A percentile compares a stretch with the other conserved stretches of the same genome.
Conservation (phyloP, 768 basidiomycete species). For the Lactifluus echinatus region DNA sequence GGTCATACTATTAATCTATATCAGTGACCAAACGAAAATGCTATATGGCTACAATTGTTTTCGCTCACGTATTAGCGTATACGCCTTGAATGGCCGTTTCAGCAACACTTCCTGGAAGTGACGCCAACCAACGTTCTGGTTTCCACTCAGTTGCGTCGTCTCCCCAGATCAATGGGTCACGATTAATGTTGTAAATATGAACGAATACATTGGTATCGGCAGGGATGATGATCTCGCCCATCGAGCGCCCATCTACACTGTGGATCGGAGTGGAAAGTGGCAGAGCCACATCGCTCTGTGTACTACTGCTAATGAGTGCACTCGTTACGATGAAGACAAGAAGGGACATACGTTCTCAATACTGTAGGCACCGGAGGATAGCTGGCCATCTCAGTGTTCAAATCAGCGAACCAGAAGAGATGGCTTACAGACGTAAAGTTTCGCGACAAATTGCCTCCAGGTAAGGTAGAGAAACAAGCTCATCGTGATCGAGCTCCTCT, state of each 20-base stretch:
- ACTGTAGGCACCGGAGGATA: not conserved
- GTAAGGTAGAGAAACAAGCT: not conserved
- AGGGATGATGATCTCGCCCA: not conserved
- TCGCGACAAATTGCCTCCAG: slow-evolving; percentile 5
- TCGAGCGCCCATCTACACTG: no score
- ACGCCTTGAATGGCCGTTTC: no score
- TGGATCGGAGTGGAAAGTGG: no score
- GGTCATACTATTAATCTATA: not conserved
- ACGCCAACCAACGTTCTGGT: no score
- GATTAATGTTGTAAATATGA: no score
- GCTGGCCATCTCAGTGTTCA: not conserved
- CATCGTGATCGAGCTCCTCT: not conserved
- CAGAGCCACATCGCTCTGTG: no score
- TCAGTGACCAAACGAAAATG: not conserved
- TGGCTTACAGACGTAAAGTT: not conserved
- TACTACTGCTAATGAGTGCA: not conserved
- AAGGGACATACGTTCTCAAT: not conserved
- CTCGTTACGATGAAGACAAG: not conserved
- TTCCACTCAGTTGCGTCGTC: no score
- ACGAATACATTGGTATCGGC: no score
- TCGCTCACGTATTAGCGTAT: no score
- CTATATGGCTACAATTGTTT: not conserved
- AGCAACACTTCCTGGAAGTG: no score
- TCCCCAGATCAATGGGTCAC: no score
- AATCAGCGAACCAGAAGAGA: not conserved